Base-by-base conservation (phyloP, 2,329 filamentous ascomycete species). In the Setomelanomma holmii region DNA sequence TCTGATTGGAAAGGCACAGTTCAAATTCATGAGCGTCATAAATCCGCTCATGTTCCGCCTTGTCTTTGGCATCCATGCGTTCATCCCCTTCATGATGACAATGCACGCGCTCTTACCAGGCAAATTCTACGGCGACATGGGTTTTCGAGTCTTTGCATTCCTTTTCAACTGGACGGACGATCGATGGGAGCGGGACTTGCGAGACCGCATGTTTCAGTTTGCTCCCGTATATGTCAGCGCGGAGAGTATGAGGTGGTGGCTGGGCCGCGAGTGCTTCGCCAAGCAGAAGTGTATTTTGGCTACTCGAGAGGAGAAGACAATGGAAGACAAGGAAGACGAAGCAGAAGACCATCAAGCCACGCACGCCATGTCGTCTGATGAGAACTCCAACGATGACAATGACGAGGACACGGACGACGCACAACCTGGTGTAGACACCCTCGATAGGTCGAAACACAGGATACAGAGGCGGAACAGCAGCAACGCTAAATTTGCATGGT, bases 171-270 rank as follows among this genome's bases (percentile, higher is more conserved):
- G 93, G 93, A 86, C 85, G 0, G 93, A 98, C 69, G 78, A 74
- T 8, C 84, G 91, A 6, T 97, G 93, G 93, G 93, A 97, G 57
- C 84, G 86, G 7, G 90, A 82, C 5, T 77, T 96, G 12, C 82
- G 90, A 52, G 79, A 91, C 68, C 87, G 93, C 36, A 89, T 96
- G 83, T 97, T 98, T 72, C 91, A 95, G 66, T 97, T 96, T 61
- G 87, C 91, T 0, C 93, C 93, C 1, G 91, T 96, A 0, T 96
- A 96, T 66, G 91, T 97, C 44, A 91, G 88, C 63, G 85, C 91
- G 1, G 92, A 97, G 76, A 89, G 87, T 52, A 96, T 97, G 91
- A 83, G 91, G 5, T 98, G 93, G 93, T 97, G 93, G 93, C 82
- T 97, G 0, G 93, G 93, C 0, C 80, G 88, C 4, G 91, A 95